Percentiles rank a stretch among this genome's conserved stretches.
These are phyloP conservation scores for Cutaneotrichosporon mucoides DNA, from an alignment of 1,284 basidiomycete genomes.

Conservation along the genomic window DNA sequence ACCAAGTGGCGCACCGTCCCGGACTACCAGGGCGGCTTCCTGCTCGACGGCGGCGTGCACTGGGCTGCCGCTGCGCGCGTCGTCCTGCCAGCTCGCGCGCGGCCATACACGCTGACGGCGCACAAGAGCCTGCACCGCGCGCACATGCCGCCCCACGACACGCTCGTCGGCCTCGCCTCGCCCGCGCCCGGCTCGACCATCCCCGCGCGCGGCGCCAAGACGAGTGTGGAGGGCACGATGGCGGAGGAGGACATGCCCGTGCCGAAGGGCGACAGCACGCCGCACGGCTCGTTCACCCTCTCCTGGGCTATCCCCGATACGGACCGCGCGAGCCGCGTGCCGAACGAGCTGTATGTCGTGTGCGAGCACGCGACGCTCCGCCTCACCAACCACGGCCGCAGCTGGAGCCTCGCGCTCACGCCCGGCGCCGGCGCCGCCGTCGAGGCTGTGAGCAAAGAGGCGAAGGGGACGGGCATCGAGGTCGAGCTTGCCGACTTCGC, in stretches of 20 bases:
- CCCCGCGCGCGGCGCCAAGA: conserved; percentile 54
- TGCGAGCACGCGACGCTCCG: conserved; percentile 50
- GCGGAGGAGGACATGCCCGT: conserved; percentile 22
- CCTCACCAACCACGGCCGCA: conserved; percentile 41
- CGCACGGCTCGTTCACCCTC: conserved; percentile 37
- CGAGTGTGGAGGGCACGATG: conserved; percentile 7
- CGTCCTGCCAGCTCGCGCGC: conserved; percentile 25
- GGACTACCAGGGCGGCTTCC: conserved; percentile 68
- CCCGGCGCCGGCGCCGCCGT: conserved; percentile 48
- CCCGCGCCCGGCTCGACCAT: conserved; percentile 57
- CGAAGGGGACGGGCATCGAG: conserved; percentile 58
- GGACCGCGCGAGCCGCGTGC: conserved; percentile 10
- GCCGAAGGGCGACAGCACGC: conserved; percentile 30
- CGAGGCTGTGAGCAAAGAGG: conserved; percentile 50
- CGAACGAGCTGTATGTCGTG: conserved; percentile 33
- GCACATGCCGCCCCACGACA: conserved; percentile 69
- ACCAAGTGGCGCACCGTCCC: conserved; percentile 76
- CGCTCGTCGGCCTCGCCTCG: conserved; percentile 55
- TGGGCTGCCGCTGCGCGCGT: conserved; percentile 37
- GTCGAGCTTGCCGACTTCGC: conserved; percentile 63
- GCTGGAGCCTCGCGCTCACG: conserved; percentile 60
- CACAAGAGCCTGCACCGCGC: conserved; percentile 65
- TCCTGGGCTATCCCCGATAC: conserved; percentile 38
- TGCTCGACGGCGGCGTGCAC: conserved; percentile 49
- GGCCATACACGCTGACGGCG: conserved; percentile 58